A percentile compares a stretch with the other conserved stretches of the same genome.
phyloP scores from a whole-genome alignment of 2,329 filamentous ascomycete species.

The Penicillium sp. region DNA sequence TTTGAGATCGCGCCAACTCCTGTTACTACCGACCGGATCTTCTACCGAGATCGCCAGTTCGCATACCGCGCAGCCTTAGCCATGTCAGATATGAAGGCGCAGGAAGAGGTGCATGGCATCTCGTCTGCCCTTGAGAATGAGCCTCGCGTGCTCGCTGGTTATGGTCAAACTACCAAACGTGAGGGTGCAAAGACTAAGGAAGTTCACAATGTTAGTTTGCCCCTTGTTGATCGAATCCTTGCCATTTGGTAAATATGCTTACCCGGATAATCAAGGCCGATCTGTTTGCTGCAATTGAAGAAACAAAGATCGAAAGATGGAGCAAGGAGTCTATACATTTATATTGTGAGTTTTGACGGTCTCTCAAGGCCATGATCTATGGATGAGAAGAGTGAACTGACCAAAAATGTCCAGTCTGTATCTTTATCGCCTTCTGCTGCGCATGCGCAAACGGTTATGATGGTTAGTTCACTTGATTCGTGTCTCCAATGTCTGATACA shows the following conservation, averaged over 20 bases:
- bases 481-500: no score
- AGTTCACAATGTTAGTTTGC: slow-evolving; percentile 44
- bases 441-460: slow-evolving; percentile 37
- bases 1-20: slow-evolving; percentile 8
- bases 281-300: slow-evolving; percentile 50
- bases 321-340: slow-evolving; percentile 32
- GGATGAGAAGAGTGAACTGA: no score
- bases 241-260: not conserved
- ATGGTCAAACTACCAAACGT: slow-evolving; percentile 25
- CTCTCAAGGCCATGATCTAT: not conserved
- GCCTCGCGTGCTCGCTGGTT: slow-evolving; percentile 16
- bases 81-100: slow-evolving; percentile 23
- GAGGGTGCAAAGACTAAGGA: slow-evolving; percentile 44
- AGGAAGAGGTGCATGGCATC: slow-evolving; percentile 23
- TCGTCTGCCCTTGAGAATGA: slow-evolving; percentile 18
- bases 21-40: slow-evolving; percentile 2
- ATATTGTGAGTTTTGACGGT: slow-evolving; percentile 27
- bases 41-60: not conserved
- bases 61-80: not conserved
- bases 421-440: slow-evolving; percentile 45
- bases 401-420: slow-evolving; percentile 34
- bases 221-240: not conserved
- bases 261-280: slow-evolving; percentile 43
- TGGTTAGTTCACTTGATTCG: slow-evolving; percentile 13
- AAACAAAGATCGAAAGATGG: slow-evolving; percentile 45